Percentiles rank a stretch among this genome's conserved stretches.
Conservation (phyloP, 306 rosid species). For the Prunus padus region DNA sequence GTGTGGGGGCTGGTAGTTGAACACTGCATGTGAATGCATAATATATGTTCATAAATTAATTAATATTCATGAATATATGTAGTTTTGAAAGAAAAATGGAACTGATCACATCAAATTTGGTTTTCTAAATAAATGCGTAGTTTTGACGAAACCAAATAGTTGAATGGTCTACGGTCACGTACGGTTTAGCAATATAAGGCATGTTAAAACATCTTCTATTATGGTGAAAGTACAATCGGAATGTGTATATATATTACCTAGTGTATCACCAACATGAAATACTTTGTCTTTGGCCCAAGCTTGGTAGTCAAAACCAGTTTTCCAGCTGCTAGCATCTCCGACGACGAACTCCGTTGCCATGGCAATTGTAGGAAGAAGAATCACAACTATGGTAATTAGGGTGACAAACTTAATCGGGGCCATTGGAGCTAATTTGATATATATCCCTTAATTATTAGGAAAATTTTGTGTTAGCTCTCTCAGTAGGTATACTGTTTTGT, state of each 20-base stretch:
- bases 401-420: neutral
- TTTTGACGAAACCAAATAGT: no score
- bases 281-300: constrained; percentile 26
- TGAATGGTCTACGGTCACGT: no score
- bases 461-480: neutral
- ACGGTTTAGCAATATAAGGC: neutral
- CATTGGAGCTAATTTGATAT: neutral
- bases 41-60: neutral
- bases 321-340: constrained; percentile 26
- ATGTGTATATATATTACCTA: constrained; percentile 8
- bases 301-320: constrained; percentile 1
- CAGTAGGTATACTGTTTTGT: neutral
- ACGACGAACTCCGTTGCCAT: constrained; percentile 13
- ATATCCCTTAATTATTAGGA: neutral
- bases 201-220: neutral
- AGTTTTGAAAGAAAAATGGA: no score
- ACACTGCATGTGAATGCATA: constrained; percentile 15
- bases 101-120: no score
- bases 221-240: neutral
- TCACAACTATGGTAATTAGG: neutral
- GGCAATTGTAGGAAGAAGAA: constrained; percentile 18
- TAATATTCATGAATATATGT: no score
- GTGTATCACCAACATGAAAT: constrained; percentile 25
- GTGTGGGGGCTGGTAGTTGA: constrained; percentile 14
- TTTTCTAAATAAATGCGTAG: no score